Conservation (phyloP, 495 filamentous ascomycete species). For the Xylaria longipes region DNA sequence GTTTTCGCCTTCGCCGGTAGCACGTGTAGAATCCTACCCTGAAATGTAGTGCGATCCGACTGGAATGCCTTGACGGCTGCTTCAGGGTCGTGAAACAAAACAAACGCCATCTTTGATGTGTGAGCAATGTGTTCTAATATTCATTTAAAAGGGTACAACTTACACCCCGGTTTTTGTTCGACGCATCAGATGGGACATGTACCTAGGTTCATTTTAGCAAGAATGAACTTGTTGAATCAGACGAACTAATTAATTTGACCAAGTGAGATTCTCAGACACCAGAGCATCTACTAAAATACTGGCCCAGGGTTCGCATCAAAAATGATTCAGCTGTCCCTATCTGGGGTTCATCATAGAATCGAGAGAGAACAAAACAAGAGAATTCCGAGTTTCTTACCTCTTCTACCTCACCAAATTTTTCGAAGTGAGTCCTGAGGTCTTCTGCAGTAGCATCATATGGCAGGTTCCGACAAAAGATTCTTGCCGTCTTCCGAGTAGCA, state of each 20-base stretch:
- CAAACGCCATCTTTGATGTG: constrained; percentile 65
- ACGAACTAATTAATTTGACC: constrained; percentile 33
- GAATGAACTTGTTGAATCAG: constrained; percentile 32
- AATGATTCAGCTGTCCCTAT: constrained; percentile 99
- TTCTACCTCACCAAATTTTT: constrained; percentile 72
- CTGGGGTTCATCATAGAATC: constrained; percentile 88
- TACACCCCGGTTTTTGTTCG: constrained; percentile 37
- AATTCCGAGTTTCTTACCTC: constrained; percentile 71
- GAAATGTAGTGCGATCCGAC: constrained; percentile 80
- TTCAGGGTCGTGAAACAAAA: constrained; percentile 73
- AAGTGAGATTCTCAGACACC: constrained; percentile 53
- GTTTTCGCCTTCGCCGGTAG: constrained; percentile 81
- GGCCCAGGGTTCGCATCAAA: constrained; percentile 64
- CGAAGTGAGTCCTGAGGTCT: constrained; percentile 75
- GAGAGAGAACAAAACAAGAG: constrained; percentile 28
- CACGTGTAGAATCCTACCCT: constrained; percentile 90
- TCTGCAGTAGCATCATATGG: constrained; percentile 80
- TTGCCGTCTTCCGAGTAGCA: constrained; percentile 62
- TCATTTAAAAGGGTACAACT: constrained; percentile 1
- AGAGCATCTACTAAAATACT: constrained; percentile 71
- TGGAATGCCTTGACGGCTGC: constrained; percentile 79
- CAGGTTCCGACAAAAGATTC: constrained; percentile 89
- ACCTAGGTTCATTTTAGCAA: constrained; percentile 42
- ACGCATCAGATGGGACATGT: constrained; percentile 39
- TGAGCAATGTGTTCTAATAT: constrained; percentile 16